Percentiles rank a stretch among this genome's conserved stretches.
phyloP scores from a whole-genome alignment of 2,329 filamentous ascomycete species.

The Onygenales sp. region DNA sequence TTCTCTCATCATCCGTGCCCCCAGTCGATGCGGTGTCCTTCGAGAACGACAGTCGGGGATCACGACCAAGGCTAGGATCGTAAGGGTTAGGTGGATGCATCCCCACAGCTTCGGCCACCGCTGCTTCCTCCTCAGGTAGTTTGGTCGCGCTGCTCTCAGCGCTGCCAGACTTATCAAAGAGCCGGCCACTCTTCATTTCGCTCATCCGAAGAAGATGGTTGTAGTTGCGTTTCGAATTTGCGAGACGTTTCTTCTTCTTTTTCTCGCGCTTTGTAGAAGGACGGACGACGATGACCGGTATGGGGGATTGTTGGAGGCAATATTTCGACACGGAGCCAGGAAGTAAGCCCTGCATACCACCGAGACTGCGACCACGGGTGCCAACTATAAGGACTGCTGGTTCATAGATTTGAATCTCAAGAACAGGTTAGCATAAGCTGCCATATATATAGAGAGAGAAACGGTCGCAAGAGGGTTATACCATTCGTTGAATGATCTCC shows the following conservation, averaged over 20 bases:
- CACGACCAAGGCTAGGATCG: neutral
- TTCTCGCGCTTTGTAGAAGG: conserved; percentile 80
- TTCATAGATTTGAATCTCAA: conserved; percentile 79
- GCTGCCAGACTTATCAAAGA: conserved; percentile 43
- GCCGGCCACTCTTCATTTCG: conserved; percentile 39
- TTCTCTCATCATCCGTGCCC: conserved; percentile 1
- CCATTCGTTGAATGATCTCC: conserved; percentile 81
- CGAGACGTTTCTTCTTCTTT: conserved; percentile 76
- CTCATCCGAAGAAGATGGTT: conserved; percentile 64
- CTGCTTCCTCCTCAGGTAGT: conserved; percentile 39
- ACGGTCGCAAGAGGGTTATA: conserved; percentile 33
- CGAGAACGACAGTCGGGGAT: conserved; percentile 2
- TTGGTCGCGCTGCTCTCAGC: conserved; percentile 36
- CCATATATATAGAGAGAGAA: neutral
- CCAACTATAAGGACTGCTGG: conserved; percentile 86
- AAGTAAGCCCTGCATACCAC: conserved; percentile 75
- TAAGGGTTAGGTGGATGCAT: conserved; percentile 19
- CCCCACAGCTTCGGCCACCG: conserved; percentile 41
- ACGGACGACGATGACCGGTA: conserved; percentile 85
- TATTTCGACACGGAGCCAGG: conserved; percentile 91
- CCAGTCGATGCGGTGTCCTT: conserved; percentile 1
- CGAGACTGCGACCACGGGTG: conserved; percentile 72
- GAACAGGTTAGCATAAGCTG: conserved; percentile 6
- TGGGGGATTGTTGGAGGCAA: conserved; percentile 84
- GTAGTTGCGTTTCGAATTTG: conserved; percentile 69